Base-by-base conservation (phyloP, 2,329 filamentous ascomycete species). In the Didymellaceae sp. region DNA sequence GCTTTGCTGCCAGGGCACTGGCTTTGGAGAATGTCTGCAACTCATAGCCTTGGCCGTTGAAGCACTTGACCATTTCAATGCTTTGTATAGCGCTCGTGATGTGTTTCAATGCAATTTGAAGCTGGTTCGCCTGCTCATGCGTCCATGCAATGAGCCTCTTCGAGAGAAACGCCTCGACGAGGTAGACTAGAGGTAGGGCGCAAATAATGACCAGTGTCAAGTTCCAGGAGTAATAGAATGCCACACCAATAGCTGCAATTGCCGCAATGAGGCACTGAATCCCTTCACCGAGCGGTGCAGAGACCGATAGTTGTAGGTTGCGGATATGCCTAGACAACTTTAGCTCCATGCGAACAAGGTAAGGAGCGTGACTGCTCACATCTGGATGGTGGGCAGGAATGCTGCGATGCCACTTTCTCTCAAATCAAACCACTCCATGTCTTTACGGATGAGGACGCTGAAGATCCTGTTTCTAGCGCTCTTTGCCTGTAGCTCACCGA, bases 11-110 rank as follows among this genome's bases (percentile, higher is more conserved):
- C 6, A 76, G 72, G 34, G 77, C 77, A 22, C 89, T 80, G 0
- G 81, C 78, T 0, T 64, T 68, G 1, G 76, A 72, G 66, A 95
- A 97, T 57, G 84, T 83, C 64, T 80, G 80, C 1, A 83, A 72
- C 68, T 96, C 92, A 9, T 86, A 77, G 10, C 82, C 80, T 63
- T 91, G 83, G 0, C 87, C 90, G 60, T 93, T 92, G 74, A 89
- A 92, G 43, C 86, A 87, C 69, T 97, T 97, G 65, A 97, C 90
- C 0, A 89, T 83, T 54, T 96, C 90, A 30, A 97, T 93, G 2
- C 84, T 86, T 1, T 79, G 78, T 8, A 95, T 81, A 0, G 90
- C 86, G 9, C 85, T 87, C 8, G 84, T 86, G 1, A 86, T 82
- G 46, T 86, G 78, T 63, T 90, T 93, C 0, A 91, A 86, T 0